Evolutionary conservation across 768 basidiomycete genomes (phyloP), one percentile per base, ranked within the genome.

Genomic region (Russula sp.): DNA sequence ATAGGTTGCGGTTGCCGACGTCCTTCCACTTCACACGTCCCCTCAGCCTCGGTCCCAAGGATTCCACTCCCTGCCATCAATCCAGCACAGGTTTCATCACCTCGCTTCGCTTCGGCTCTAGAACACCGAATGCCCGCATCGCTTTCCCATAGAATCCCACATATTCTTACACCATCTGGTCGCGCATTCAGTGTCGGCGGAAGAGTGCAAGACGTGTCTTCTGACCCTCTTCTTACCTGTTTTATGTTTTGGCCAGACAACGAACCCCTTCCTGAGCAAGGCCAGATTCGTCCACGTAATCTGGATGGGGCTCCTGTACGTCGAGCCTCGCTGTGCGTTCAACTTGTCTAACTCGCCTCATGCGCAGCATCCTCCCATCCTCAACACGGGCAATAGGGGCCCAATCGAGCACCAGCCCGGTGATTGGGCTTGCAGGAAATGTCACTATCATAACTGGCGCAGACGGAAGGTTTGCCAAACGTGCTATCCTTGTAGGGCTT

Each of bases 191-290:
- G 87, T 54, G 71, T 81, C 25, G 89, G 90, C 59, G 91, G 90
- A 10, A 83, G 83, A 65, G 88, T 93, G 7, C 87, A 86, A 68
- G 91, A 93, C 67, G 73, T 93, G 62, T 91, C 88, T 32, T 75
- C 67, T 42, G 88, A 93, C 70, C 88, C 89, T 20, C 71, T 84
- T 52, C 68, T 76, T 34, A 87, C 90, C 4, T 90, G 90, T 67
- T 79, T 91, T 75, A 86, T 93, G 84, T 93, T 87, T 68, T 93
- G 91, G 91, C 90, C 91, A 5, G 90, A 92, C 72, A 93, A 93
- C 67, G 91, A 93, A 70, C 81, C 88, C 5, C 77, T 90, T 63
- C 91, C 91, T 1, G 86, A 88, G 66, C 85, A 83, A 70, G 83
- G 87, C 13, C 91, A 93, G 75, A 88, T 76, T 54, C 68, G 88